Conservation (phyloP, 2,329 filamentous ascomycete species). For the Colletotrichum australisinense region DNA sequence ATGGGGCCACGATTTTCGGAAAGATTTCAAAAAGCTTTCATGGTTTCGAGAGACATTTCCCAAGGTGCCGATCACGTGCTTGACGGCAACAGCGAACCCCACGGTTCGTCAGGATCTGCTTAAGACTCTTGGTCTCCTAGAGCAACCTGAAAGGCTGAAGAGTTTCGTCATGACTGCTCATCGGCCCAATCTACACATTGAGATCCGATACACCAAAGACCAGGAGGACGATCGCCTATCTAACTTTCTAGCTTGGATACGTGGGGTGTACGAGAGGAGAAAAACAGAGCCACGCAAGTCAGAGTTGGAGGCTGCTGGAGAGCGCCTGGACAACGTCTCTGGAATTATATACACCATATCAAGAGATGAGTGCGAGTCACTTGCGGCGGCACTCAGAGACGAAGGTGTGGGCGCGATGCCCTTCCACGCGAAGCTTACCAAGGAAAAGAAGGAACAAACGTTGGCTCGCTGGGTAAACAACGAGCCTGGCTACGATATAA, state of each 20-base stretch:
- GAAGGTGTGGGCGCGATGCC: conserved; percentile 80
- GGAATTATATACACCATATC: conserved; percentile 86
- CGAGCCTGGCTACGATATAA: conserved; percentile 84
- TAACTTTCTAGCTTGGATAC: conserved; percentile 83
- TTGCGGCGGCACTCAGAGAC: conserved; percentile 73
- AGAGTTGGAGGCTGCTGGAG: conserved; percentile 65
- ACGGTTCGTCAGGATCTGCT: conserved; percentile 88
- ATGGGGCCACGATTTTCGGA: conserved; percentile 98
- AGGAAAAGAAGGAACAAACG: conserved; percentile 77
- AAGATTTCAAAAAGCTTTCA: conserved; percentile 85
- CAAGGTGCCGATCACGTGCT: conserved; percentile 88
- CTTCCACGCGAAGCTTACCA: conserved; percentile 77
- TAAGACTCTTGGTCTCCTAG: conserved; percentile 75
- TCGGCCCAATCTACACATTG: conserved; percentile 88
- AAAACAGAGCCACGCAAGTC: conserved; percentile 66
- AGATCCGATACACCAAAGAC: conserved; percentile 85
- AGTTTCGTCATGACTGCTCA: conserved; percentile 87
- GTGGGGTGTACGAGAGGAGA: conserved; percentile 77
- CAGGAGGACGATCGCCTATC: conserved; percentile 77
- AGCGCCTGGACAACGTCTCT: conserved; percentile 72
- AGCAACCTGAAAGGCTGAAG: conserved; percentile 68
- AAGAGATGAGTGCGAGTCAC: conserved; percentile 78
- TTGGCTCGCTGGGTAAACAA: conserved; percentile 79
- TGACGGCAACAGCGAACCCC: conserved; percentile 90
- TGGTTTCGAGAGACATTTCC: conserved; percentile 89